Conservation (phyloP, 257 asterid genomes). For the Primulina tabacum region DNA sequence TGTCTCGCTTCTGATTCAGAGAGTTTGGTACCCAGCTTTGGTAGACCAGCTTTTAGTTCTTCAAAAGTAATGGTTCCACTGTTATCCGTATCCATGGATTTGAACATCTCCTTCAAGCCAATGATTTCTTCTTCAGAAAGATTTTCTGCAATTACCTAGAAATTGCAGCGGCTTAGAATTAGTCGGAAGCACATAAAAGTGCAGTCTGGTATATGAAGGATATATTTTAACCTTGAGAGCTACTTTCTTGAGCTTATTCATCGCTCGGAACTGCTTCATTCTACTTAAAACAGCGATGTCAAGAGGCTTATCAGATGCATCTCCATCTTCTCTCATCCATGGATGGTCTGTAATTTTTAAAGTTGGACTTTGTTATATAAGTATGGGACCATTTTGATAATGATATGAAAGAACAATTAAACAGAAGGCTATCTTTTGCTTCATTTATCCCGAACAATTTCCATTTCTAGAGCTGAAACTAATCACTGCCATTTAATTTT, state of each 20-base stretch:
- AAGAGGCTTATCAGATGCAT: conserved; percentile 90
- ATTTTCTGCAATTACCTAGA: conserved; percentile 87
- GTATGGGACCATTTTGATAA: neutral
- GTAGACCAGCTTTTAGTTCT: conserved; percentile 89
- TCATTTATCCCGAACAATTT: neutral
- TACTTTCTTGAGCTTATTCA: conserved; percentile 95
- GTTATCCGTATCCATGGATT: conserved; percentile 88
- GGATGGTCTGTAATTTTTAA: conserved; percentile 64
- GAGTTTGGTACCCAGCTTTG: conserved; percentile 88
- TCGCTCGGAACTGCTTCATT: conserved; percentile 95
- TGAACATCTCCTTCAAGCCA: conserved; percentile 96
- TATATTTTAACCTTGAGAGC: conserved; percentile 67
- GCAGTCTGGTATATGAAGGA: neutral
- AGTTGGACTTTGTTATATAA: conserved; percentile 1
- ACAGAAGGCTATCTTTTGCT: neutral
- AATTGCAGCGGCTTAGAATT: conserved; percentile 4
- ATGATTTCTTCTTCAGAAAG: conserved; percentile 95
- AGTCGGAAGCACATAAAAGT: neutral
- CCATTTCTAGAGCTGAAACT: too few relatives aligned
- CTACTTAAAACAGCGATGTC: conserved; percentile 83
- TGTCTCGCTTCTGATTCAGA: conserved; percentile 92
- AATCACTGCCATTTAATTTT: neutral
- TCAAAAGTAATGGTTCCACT: conserved; percentile 89
- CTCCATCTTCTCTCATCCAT: conserved; percentile 97
- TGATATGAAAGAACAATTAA: neutral